A percentile compares a stretch with the other conserved stretches of the same genome.
Conservation (phyloP, 148 eudicot species). For the Dianthus caryophyllus region DNA sequence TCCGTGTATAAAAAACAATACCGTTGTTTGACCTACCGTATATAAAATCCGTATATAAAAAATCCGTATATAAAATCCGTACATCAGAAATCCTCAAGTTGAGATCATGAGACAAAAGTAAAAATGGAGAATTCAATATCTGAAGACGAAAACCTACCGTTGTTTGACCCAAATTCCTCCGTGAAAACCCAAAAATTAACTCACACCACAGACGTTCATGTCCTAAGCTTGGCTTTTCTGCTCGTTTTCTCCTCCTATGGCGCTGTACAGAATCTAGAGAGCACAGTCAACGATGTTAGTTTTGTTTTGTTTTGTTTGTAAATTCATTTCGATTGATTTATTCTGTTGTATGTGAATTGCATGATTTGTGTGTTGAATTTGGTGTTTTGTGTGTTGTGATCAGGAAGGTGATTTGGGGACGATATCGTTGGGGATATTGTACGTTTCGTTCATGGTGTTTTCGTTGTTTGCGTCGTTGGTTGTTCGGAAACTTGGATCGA, state of each 20-base stretch:
- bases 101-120: not conserved
- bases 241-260: conserved; percentile 85
- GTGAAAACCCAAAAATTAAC: conserved; percentile 14
- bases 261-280: conserved; percentile 88
- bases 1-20: too few relatives aligned
- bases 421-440: conserved; percentile 78
- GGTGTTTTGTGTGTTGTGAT: not conserved
- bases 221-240: conserved; percentile 72
- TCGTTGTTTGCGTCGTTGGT: conserved; percentile 69
- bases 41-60: too few relatives aligned
- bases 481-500: conserved; percentile 72
- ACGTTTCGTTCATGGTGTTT: conserved; percentile 73
- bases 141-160: conserved; percentile 48
- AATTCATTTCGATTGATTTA: not conserved
- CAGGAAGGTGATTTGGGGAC: conserved; percentile 89
- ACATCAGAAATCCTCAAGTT: too few relatives aligned
- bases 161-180: conserved; percentile 34
- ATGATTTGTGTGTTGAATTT: conserved; percentile 11
- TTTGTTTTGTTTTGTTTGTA: not conserved
- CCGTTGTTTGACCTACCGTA: too few relatives aligned
- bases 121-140: conserved; percentile 23
- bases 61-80: too few relatives aligned
- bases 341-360: not conserved
- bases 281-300: conserved; percentile 77
- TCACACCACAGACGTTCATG: conserved; percentile 62